Conservation (phyloP, 306 rosid species). For the Benincasa hispida region DNA sequence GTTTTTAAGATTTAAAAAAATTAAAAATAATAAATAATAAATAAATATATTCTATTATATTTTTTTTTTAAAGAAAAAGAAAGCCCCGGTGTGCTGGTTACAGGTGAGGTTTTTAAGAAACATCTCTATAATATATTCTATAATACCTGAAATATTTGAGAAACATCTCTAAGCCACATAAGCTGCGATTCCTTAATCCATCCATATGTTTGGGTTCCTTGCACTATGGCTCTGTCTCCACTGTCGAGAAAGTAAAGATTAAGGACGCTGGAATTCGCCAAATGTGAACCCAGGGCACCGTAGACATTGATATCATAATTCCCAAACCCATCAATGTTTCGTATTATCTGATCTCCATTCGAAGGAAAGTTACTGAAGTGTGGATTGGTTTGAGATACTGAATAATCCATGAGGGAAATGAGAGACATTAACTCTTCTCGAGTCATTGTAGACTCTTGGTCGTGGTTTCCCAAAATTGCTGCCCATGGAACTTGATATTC, state of each 20-base stretch:
- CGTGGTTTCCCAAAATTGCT: constrained; percentile 87
- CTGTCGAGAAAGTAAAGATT: constrained; percentile 88
- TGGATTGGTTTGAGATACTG: constrained; percentile 61
- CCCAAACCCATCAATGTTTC: constrained; percentile 70
- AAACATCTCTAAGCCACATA: constrained; percentile 51
- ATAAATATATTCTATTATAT: no score
- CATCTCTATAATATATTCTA: neutral
- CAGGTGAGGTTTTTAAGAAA: neutral
- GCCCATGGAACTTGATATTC: constrained; percentile 90
- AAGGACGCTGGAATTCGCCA: constrained; percentile 63
- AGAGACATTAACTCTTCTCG: constrained; percentile 72
- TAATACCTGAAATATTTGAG: constrained; percentile 50
- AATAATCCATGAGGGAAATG: constrained; percentile 82
- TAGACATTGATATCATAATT: constrained; percentile 55
- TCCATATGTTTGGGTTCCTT: constrained; percentile 67
- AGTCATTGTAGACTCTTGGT: constrained; percentile 81
- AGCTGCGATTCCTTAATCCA: constrained; percentile 92
- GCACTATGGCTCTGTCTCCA: constrained; percentile 53
- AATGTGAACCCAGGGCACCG: constrained; percentile 69
- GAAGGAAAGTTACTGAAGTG: constrained; percentile 15
- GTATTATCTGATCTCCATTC: constrained; percentile 12
- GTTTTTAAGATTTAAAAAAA: no score
- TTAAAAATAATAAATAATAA: no score
- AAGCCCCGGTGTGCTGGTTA: neutral
- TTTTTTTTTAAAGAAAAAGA: neutral